Base-by-base conservation (phyloP, 2,329 filamentous ascomycete species). In the Penicillium palitans region DNA sequence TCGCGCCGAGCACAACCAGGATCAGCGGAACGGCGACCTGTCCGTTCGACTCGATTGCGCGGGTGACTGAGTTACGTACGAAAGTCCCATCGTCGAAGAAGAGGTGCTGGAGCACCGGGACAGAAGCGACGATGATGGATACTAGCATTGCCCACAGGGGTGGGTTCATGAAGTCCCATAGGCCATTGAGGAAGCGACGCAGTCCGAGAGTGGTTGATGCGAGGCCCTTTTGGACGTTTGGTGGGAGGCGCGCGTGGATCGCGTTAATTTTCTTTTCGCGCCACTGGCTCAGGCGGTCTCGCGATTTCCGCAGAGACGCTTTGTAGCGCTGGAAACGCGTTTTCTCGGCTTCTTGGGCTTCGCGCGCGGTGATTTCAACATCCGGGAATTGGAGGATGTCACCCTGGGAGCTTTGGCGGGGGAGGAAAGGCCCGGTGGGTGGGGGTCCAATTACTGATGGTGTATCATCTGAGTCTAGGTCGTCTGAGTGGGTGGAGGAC, bases 151-250 rank as follows among this genome's bases (percentile, higher is more conserved):
- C 93, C 92, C 93, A 98, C 27, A 99, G 86, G 0, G 95, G 95
- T 42, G 95, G 93, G 76, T 98, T 98, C 93, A 99, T 98, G 74
- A 97, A 96, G 48, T 90, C 89, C 90, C 90, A 95, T 13, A 93
- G 73, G 52, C 92, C 92, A 49, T 77, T 77, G 65, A 84, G 76
- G 66, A 90, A 88, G 61, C 73, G 83, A 74, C 66, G 67, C 31
- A 78, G 53, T 42, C 73, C 76, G 33, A 69, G 73, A 45, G 73
- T 77, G 19, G 78, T 62, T 25, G 73, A 77, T 10, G 78, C 74
- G 4, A 87, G 68, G 7, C 71, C 64, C 51, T 76, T 81, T 66
- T 88, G 86, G 0, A 84, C 59, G 19, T 80, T 76, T 5, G 67
- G 62, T 4, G 87, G 87, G 10, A 89, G 77, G 27, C 72, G 64